Base-by-base conservation (phyloP, 2,329 filamentous ascomycete species). In the Verticillium alfalfae region DNA sequence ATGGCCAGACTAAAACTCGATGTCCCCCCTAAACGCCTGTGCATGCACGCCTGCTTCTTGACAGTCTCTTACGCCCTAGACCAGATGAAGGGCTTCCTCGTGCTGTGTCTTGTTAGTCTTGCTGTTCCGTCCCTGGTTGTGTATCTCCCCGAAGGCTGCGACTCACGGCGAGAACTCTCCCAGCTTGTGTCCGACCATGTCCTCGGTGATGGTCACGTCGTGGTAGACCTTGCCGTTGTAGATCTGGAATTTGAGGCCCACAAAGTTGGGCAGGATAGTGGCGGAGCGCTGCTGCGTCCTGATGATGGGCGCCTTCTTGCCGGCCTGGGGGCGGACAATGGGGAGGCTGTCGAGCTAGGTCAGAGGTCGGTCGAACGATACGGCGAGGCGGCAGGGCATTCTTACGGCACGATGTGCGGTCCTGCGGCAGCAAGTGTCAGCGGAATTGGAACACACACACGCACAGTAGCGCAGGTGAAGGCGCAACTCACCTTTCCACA, bases 151-250 rank as follows among this genome's bases (percentile, higher is more conserved):
- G 22, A 60, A 18, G 41, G 60, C 56, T 38, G 34, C 54, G 58
- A 86, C 92, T 71, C 85, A 97, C 93, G 86, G 81, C 65, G 92
- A 88, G 75, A 97, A 97, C 78, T 97, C 93, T 69, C 93, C 93
- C 68, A 97, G 82, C 79, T 97, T 97, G 77, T 95, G 90, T 60
- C 93, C 93, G 58, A 97, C 93, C 93, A 97, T 97, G 71, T 97
- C 91, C 74, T 97, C 93, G 16, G 93, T 96, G 66, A 97, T 90
- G 67, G 82, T 84, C 60, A 97, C 83, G 68, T 95, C 91, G 69
- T 89, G 79, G 76, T 97, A 97, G 37, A 84, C 84, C 80, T 95
- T 96, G 70, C 93, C 93, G 74, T 97, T 96, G 79, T 97, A 90
- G 63, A 97, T 86, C 76, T 93, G 89, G 76, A 97, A 97, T 73